Percentiles rank a stretch among this genome's conserved stretches.
Conservation (phyloP, 345 rosid genomes). For the Linum trigynum region DNA sequence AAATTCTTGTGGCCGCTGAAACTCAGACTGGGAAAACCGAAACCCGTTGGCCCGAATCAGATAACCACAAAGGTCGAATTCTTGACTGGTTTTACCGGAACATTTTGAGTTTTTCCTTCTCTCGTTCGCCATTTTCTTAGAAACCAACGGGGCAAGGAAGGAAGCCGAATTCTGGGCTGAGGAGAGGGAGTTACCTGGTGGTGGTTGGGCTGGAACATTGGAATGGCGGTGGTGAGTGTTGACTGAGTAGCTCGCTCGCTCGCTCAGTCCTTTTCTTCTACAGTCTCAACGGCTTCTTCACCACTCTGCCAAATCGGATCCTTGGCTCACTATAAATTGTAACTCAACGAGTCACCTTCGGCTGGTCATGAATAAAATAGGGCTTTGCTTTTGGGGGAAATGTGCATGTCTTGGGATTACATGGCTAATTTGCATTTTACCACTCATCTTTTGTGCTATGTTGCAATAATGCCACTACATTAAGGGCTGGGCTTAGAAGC, state of each 20-base stretch:
- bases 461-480: too few species aligned
- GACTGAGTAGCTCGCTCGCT: not conserved
- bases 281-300: too few species aligned
- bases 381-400: too few species aligned
- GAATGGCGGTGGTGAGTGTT: not conserved
- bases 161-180: not conserved
- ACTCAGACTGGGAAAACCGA: not conserved
- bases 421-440: too few species aligned
- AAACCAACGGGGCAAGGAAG: not conserved
- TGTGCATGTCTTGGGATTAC: too few species aligned
- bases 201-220: not conserved
- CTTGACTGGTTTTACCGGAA: not conserved
- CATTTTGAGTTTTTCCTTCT: not conserved
- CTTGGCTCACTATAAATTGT: too few species aligned
- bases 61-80: not conserved
- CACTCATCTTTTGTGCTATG: too few species aligned
- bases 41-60: not conserved
- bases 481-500: too few species aligned
- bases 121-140: not conserved
- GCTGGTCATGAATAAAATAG: too few species aligned
- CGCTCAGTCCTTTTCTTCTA: not conserved
- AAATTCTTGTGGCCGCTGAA: too few species aligned
- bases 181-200: not conserved
- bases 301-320: too few species aligned
- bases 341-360: too few species aligned